Evolutionary conservation across 2,329 filamentous ascomycete genomes (phyloP), one percentile per base, ranked within the genome.

Genomic region (Colletotrichum godetiae): DNA sequence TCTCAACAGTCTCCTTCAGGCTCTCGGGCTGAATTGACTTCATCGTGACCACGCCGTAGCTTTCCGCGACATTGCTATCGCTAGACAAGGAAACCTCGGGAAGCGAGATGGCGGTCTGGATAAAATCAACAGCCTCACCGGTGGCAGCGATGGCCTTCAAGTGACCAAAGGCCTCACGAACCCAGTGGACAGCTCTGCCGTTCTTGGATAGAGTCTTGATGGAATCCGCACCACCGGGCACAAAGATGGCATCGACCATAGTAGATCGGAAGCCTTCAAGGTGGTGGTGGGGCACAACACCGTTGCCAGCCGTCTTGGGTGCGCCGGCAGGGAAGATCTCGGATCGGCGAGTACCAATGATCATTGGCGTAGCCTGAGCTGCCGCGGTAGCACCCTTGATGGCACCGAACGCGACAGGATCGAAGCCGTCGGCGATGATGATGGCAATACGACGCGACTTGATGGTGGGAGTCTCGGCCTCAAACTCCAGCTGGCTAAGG

Each of bases 111-210:
- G 87, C 86, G 49, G 82, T 78, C 22, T 85, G 79, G 33, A 96
- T 86, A 53, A 96, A 84, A 3, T 89, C 85, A 0, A 94, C 89
- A 0, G 87, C 94, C 79, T 95, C 93, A 0, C 93, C 94, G 0
- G 92, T 93, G 0, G 92, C 94, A 2, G 91, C 94, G 29, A 97
- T 93, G 2, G 93, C 85, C 86, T 97, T 97, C 63, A 95, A 86
- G 75, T 97, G 94, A 0, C 93, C 94, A 76, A 96, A 97, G 0
- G 94, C 92, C 81, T 97, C 94, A 2, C 92, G 89, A 4, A 96
- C 84, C 90, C 92, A 97, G 84, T 96, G 92, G 1, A 93, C 79
- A 0, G 93, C 93, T 22, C 93, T 91, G 0, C 94, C 94, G 74
- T 88, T 94, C 84, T 91, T 90, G 68, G 87, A 83, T 0, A 97